phyloP scores from a whole-genome alignment of 176 grass and related monocot species.

The Poa annua region DNA sequence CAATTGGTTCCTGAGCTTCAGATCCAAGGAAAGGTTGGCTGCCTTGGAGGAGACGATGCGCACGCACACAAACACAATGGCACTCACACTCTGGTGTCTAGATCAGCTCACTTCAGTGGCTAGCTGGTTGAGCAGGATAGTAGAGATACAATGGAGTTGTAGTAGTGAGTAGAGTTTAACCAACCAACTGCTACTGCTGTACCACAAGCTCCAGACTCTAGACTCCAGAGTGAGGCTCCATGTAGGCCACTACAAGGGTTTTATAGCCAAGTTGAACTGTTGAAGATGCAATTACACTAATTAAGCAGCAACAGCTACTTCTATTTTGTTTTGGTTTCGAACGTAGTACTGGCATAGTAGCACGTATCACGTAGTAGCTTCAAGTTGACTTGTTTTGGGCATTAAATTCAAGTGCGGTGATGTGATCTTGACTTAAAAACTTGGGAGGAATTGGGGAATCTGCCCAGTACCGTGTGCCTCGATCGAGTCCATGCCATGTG shows the following conservation, averaged over 20 bases:
- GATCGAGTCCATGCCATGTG: constrained; percentile 56
- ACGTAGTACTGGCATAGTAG: neutral
- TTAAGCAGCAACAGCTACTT: neutral
- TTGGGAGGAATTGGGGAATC: constrained; percentile 35
- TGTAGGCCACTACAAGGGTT: constrained; percentile 40
- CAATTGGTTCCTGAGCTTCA: constrained; percentile 36
- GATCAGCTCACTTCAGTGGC: constrained; percentile 43
- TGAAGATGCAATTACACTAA: neutral
- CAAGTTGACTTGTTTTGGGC: constrained; percentile 49
- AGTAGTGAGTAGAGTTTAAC: constrained; percentile 42
- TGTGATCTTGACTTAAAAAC: constrained; percentile 39
- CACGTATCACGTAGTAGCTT: neutral
- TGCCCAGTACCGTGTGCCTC: constrained; percentile 47
- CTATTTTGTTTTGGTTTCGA: neutral
- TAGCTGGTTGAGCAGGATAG: constrained; percentile 40
- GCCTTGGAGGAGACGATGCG: constrained; percentile 44
- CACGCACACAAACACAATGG: constrained; percentile 27
- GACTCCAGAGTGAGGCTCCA: constrained; percentile 55
- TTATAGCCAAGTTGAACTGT: constrained; percentile 32
- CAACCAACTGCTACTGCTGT: constrained; percentile 43
- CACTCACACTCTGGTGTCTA: constrained; percentile 61
- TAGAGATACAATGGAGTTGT: constrained; percentile 64
- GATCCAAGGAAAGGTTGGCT: constrained; percentile 51
- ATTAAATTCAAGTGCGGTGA: constrained; percentile 43
- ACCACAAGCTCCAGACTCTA: constrained; percentile 67